Base-by-base conservation (phyloP, 495 filamentous ascomycete species). In the Aeminium ludgeri region DNA sequence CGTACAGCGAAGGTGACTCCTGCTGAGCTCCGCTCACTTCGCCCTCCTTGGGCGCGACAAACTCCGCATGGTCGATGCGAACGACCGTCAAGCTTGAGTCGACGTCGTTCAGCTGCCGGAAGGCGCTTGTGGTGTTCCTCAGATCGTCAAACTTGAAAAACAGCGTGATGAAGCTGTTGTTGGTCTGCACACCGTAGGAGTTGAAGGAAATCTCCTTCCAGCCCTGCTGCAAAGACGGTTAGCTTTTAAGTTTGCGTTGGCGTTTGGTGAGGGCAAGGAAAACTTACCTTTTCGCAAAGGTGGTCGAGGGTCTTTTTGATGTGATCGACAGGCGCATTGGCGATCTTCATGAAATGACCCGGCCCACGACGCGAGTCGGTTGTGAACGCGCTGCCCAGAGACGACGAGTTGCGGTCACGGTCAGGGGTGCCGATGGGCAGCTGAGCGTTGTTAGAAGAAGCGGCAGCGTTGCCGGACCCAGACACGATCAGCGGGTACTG, bases 91-190 rank as follows among this genome's bases (percentile, higher is more conserved):
- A 30, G 7, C 30, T 31, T 13, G 18, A 2, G 8, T 40, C 28
- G 20, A 40, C 25, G 13, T 20, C 27, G 23, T 40, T 16, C 11
- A 46, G 34, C 12, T 37, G 20, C 12, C 27, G 17, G 7, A 35
- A 6, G 1, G 44, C 20, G 10, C 20, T 12, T 8, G 19, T 18
- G 16, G 51, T 33, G 30, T 47, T 45, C 13, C 41, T 29, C 18
- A 51, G 17, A 28, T 54, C 48, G 19, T 54, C 45, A 42, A 51
- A 54, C 38, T 25, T 20, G 37, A 39, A 41, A 45, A 31, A 35
- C 13, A 42, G 23, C 8, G 23, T 34, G 11, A 18, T 29, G 27
- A 17, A 34, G 2, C 8, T 8, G 8, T 8, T 25, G 23, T 8
- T 4, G 3, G 3, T 3, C 23, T 25, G 23, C 3, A 25, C 8